phyloP scores from a whole-genome alignment of 2,329 filamentous ascomycete genomes.

The Erysiphe pulchra region DNA sequence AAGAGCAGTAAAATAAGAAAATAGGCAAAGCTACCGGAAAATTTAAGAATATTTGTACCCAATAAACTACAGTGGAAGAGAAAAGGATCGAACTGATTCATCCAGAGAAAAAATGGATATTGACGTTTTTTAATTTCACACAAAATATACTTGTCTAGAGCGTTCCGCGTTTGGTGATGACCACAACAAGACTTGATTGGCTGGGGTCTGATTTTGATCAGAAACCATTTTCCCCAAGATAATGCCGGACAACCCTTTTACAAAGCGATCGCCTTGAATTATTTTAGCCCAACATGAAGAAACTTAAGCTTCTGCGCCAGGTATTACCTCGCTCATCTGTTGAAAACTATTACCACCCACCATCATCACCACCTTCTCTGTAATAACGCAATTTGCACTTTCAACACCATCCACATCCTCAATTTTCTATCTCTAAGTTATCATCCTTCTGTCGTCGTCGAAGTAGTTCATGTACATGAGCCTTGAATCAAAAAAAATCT shows the following conservation, averaged over 20 bases:
- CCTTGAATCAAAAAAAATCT: no score
- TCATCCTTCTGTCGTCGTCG: no score
- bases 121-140: background rate
- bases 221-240: background rate
- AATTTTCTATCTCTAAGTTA: no score
- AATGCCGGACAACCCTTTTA: conserved; percentile 1
- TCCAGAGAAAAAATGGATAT: background rate
- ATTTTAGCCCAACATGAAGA: conserved; percentile 1
- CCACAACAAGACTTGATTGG: background rate
- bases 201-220: background rate
- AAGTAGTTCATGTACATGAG: no score
- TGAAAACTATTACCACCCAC: background rate
- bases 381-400: no score
- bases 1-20: background rate
- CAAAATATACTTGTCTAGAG: background rate
- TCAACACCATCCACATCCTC: no score
- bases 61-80: background rate
- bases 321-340: background rate
- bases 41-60: background rate
- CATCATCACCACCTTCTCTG: no score
- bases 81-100: background rate
- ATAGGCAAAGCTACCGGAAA: background rate
- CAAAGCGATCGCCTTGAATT: conserved; percentile 1
- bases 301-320: background rate
- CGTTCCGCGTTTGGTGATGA: background rate